phyloP scores from a whole-genome alignment of 2,329 filamentous ascomycete species.

The Colletotrichum sp. region DNA sequence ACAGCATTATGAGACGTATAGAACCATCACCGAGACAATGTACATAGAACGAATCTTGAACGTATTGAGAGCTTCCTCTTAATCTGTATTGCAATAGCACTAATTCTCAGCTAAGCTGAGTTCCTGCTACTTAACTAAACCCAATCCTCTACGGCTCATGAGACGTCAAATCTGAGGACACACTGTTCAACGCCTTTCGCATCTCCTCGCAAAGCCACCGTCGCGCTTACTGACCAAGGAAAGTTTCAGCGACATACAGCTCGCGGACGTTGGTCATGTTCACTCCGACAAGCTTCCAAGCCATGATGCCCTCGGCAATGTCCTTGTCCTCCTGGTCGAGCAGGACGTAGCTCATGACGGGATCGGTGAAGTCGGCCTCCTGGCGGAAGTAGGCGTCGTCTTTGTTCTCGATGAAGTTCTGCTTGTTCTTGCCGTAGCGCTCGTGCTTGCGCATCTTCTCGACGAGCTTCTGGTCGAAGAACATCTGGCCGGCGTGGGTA shows the following conservation, averaged over 20 bases:
- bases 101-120: neutral
- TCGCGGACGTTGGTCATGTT: constrained; percentile 32
- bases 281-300: constrained; percentile 42
- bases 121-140: neutral
- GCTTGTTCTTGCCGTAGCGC: constrained; percentile 41
- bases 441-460: constrained; percentile 43
- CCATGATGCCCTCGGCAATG: constrained; percentile 54
- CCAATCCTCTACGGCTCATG: neutral
- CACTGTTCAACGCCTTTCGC: neutral
- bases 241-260: neutral
- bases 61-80: neutral
- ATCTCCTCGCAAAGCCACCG: neutral
- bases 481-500: constrained; percentile 30
- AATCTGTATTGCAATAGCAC: neutral
- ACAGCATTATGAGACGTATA: neutral
- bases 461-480: constrained; percentile 6
- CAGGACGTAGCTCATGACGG: constrained; percentile 61
- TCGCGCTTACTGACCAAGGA: neutral
- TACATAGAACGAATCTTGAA: neutral
- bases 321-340: constrained; percentile 49
- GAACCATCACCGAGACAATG: neutral
- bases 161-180: too few relatives aligned
- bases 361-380: constrained; percentile 57
- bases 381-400: constrained; percentile 57
- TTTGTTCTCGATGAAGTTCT: constrained; percentile 53